A percentile compares a stretch with the other conserved stretches of the same genome.
Evolutionary conservation across 1,284 basidiomycete genomes (phyloP).

Genomic region (Moesziomyces antarcticus): DNA sequence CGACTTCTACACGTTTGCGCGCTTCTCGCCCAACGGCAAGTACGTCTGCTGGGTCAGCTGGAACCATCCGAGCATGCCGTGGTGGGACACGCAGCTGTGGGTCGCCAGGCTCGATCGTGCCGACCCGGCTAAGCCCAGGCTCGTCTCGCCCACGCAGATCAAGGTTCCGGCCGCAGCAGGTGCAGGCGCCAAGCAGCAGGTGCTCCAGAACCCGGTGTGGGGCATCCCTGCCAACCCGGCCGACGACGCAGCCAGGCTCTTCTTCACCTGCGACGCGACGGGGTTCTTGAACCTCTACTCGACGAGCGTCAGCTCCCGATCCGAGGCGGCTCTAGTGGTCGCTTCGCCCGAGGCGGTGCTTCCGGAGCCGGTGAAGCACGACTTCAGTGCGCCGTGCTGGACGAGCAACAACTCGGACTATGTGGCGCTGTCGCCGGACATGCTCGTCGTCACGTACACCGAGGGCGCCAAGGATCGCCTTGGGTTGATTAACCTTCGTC

Average conservation of each 20-base stretch:
- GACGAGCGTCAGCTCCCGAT: conserved; percentile 47
- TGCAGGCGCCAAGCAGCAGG: conserved; percentile 36
- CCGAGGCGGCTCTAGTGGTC: background rate
- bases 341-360: conserved; percentile 68
- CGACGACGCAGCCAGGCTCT: conserved; percentile 71
- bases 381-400: conserved; percentile 76
- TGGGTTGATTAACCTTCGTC: conserved; percentile 43
- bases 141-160: conserved; percentile 21
- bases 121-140: conserved; percentile 10
- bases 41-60: conserved; percentile 79
- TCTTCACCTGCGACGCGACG: conserved; percentile 77
- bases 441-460: conserved; percentile 40
- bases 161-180: conserved; percentile 2
- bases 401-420: conserved; percentile 68
- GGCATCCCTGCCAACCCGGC: conserved; percentile 62
- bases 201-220: conserved; percentile 72
- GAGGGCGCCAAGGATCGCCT: conserved; percentile 31
- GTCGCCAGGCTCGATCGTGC: conserved; percentile 70
- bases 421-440: conserved; percentile 37
- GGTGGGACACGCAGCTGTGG: conserved; percentile 77
- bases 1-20: conserved; percentile 76
- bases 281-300: conserved; percentile 78
- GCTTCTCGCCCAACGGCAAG: conserved; percentile 77
- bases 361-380: conserved; percentile 71
- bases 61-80: conserved; percentile 81